A percentile compares a stretch with the other conserved stretches of the same genome.
Conservation (phyloP, 2,329 filamentous ascomycete genomes). For the Colletotrichum echinochloae region DNA sequence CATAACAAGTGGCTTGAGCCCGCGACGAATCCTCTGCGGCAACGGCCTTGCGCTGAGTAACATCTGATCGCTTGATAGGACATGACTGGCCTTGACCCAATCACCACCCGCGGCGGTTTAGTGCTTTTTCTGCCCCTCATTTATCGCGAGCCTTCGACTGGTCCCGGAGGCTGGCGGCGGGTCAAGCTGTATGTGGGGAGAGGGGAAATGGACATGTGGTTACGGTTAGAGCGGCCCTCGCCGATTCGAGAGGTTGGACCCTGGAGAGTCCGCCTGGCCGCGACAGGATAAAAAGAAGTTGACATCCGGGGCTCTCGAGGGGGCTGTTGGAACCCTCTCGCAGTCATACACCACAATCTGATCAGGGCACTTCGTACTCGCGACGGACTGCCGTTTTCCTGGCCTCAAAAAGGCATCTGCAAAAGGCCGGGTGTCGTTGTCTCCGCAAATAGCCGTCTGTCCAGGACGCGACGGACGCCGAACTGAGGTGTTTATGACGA, state of each 20-base stretch:
- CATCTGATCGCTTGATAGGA: constrained; percentile 2
- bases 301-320: not conserved
- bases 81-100: constrained; percentile 16
- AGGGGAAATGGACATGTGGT: constrained; percentile 8
- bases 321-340: not conserved
- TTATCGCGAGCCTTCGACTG: constrained; percentile 37
- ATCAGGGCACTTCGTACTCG: not conserved
- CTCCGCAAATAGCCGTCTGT: not conserved
- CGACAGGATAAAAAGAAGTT: constrained; percentile 26
- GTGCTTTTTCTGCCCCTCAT: constrained; percentile 29
- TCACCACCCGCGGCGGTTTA: constrained; percentile 3
- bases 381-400: not conserved
- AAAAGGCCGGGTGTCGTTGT: not conserved
- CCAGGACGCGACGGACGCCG: not conserved
- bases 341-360: not conserved
- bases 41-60: not conserved
- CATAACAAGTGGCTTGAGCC: too few relatives aligned
- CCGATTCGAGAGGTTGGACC: constrained; percentile 4
- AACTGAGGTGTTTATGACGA: constrained; percentile 4
- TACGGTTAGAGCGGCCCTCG: constrained; percentile 7
- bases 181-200: constrained; percentile 18
- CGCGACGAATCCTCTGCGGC: not conserved
- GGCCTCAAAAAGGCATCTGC: not conserved
- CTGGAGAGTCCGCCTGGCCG: not conserved
- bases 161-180: constrained; percentile 24